Conservation (phyloP, 345 rosid species). For the Fremontodendron californicum region DNA sequence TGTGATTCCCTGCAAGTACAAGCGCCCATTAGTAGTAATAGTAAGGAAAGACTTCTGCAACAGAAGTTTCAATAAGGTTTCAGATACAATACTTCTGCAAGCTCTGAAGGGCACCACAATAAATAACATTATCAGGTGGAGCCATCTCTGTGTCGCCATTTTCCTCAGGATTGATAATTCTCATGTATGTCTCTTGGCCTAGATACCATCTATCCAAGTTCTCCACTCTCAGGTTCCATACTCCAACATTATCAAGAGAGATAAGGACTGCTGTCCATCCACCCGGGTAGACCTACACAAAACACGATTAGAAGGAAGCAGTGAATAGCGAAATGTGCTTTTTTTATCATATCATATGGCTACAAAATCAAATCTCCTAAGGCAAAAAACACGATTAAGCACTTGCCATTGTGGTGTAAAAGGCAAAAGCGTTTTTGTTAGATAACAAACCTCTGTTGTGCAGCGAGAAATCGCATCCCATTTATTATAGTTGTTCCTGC, state of each 20-base stretch:
- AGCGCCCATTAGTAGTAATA: not conserved
- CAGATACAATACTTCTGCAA: slow-evolving; percentile 49
- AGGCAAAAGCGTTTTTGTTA: not conserved
- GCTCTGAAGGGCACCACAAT: slow-evolving; percentile 68
- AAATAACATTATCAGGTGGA: slow-evolving; percentile 65
- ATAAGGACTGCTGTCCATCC: slow-evolving; percentile 79
- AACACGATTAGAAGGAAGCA: not conserved
- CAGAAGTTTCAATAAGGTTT: slow-evolving; percentile 6
- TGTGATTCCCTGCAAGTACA: not conserved
- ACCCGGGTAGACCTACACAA: slow-evolving; percentile 75
- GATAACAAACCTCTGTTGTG: slow-evolving; percentile 48
- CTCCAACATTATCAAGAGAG: slow-evolving; percentile 79
- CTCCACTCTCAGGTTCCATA: slow-evolving; percentile 85
- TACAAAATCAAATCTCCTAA: too few relatives aligned
- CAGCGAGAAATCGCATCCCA: slow-evolving; percentile 61
- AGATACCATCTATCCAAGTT: slow-evolving; percentile 93
- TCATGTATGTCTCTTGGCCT: slow-evolving; percentile 89
- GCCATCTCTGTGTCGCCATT: slow-evolving; percentile 71
- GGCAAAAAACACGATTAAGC: not conserved
- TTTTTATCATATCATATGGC: too few relatives aligned
- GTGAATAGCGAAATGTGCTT: not conserved
- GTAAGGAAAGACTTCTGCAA: not conserved
- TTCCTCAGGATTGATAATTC: slow-evolving; percentile 72
- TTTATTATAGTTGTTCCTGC: slow-evolving; percentile 55
- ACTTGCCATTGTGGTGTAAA: not conserved